A percentile compares a stretch with the other conserved stretches of the same genome.
These are phyloP conservation scores for Alternaria arborescens DNA, from an alignment of 2,329 filamentous ascomycete species.

Conservation along the genomic window DNA sequence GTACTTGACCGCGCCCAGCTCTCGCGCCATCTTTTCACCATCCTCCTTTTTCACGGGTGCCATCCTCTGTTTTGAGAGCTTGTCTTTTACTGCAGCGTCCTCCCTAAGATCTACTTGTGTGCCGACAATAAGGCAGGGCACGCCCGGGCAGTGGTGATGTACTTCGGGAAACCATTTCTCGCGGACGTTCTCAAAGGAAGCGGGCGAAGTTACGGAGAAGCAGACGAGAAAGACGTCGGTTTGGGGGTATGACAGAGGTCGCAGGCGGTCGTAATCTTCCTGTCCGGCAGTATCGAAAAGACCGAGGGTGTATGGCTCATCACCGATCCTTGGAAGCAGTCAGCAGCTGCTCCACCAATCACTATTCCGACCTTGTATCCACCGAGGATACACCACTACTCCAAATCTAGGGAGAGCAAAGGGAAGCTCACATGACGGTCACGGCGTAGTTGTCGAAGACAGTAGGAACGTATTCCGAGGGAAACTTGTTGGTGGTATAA, in stretches of 20 bases:
- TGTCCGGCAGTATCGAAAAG: constrained; percentile 99
- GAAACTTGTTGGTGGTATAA: constrained; percentile 99
- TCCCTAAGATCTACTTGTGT: constrained; percentile 97
- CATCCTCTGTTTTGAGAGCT: constrained; percentile 97
- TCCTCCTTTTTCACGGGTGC: constrained; percentile 89
- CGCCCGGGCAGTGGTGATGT: constrained; percentile 96
- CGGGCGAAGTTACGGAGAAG: constrained; percentile 96
- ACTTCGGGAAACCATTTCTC: constrained; percentile 99
- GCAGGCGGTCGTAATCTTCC: constrained; percentile 98
- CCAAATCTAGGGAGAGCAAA: constrained; percentile 9
- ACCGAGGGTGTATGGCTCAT: constrained; percentile 96
- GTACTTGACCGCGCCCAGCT: constrained; percentile 97
- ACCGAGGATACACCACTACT: not conserved
- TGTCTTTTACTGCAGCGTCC: constrained; percentile 85
- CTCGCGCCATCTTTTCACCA: constrained; percentile 95
- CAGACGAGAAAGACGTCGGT: constrained; percentile 99
- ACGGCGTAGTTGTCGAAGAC: constrained; percentile 99
- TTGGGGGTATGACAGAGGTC: constrained; percentile 96
- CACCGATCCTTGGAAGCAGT: constrained; percentile 80
- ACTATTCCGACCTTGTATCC: not conserved
- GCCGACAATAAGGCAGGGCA: constrained; percentile 96
- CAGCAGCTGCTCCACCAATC: constrained; percentile 28
- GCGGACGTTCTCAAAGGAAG: constrained; percentile 98
- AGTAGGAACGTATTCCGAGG: constrained; percentile 98
- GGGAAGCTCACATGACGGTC: constrained; percentile 87